Conservation (phyloP, 306 rosid species). For the Gleditsia sinensis region DNA sequence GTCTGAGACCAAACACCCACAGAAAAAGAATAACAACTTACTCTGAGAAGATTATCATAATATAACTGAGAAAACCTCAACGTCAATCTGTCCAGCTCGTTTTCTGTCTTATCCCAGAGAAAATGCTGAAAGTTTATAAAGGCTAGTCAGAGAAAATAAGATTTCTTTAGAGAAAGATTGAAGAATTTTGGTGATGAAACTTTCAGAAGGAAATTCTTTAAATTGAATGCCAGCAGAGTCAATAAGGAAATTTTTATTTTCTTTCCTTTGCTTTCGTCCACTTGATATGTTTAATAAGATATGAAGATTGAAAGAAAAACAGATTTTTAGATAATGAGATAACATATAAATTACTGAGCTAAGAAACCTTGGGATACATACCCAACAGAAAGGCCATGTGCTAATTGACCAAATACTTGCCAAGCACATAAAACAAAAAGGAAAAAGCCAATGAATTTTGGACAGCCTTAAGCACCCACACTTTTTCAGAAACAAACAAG, state of each 20-base stretch:
- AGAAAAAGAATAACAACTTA: constrained; percentile 45
- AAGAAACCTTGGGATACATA: not conserved
- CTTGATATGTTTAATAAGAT: not conserved
- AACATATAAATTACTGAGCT: not conserved
- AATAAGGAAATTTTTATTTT: not conserved
- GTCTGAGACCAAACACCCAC: not conserved
- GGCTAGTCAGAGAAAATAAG: constrained; percentile 33
- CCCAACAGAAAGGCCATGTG: not conserved
- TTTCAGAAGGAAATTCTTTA: constrained; percentile 13
- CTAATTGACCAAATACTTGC: not conserved
- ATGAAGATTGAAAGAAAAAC: not conserved
- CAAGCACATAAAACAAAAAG: not conserved
- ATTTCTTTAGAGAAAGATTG: not conserved
- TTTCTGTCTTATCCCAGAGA: constrained; percentile 57
- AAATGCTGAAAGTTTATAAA: constrained; percentile 63
- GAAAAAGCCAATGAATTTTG: not conserved
- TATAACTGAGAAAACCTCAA: constrained; percentile 82
- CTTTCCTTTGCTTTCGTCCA: not conserved
- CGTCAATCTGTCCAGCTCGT: constrained; percentile 64
- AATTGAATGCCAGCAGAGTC: constrained; percentile 15
- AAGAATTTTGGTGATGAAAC: constrained; percentile 7
- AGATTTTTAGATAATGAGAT: not conserved
- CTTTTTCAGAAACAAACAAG: not conserved
- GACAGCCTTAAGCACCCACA: not conserved
- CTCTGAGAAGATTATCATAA: constrained; percentile 75